A percentile compares a stretch with the other conserved stretches of the same genome.
Conservation (phyloP, 2,329 filamentous ascomycete genomes). For the Hyphodiscus sp. region DNA sequence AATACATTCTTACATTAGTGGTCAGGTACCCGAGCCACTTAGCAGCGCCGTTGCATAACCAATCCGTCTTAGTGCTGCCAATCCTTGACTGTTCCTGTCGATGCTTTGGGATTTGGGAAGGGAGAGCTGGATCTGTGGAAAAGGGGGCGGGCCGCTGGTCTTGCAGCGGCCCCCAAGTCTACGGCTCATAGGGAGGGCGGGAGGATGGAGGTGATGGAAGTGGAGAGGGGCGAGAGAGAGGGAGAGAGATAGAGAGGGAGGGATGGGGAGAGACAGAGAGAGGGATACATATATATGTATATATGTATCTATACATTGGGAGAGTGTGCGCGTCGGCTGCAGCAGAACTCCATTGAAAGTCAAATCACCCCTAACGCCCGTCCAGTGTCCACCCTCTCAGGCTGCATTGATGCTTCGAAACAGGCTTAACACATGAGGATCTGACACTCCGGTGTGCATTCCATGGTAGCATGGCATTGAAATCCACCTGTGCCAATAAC, state of each 20-base stretch:
- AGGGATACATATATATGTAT: too few species aligned
- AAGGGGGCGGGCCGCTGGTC: conserved; percentile 3
- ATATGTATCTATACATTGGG: too few species aligned
- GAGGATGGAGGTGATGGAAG: too few species aligned
- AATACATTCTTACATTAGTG: conserved; percentile 11
- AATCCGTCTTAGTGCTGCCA: background rate
- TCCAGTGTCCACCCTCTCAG: too few species aligned
- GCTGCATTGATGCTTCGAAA: conserved; percentile 21
- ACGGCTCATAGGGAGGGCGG: background rate
- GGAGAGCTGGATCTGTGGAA: conserved; percentile 3
- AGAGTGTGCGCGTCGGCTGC: too few species aligned
- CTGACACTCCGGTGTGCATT: background rate
- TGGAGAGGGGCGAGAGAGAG: too few species aligned
- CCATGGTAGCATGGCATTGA: too few species aligned
- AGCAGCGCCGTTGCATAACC: background rate
- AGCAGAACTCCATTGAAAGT: too few species aligned
- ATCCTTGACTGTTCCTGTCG: background rate
- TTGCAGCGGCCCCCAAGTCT: background rate
- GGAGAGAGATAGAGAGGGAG: too few species aligned
- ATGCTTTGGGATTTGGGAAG: background rate
- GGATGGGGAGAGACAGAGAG: too few species aligned
- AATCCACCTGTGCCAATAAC: too few species aligned
- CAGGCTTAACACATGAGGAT: background rate
- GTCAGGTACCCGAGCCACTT: conserved; percentile 16
- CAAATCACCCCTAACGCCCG: too few species aligned